These are phyloP conservation scores for Neopestalotiopsis clavispora DNA, from an alignment of 2,329 filamentous ascomycete genomes.

Conservation along the genomic window DNA sequence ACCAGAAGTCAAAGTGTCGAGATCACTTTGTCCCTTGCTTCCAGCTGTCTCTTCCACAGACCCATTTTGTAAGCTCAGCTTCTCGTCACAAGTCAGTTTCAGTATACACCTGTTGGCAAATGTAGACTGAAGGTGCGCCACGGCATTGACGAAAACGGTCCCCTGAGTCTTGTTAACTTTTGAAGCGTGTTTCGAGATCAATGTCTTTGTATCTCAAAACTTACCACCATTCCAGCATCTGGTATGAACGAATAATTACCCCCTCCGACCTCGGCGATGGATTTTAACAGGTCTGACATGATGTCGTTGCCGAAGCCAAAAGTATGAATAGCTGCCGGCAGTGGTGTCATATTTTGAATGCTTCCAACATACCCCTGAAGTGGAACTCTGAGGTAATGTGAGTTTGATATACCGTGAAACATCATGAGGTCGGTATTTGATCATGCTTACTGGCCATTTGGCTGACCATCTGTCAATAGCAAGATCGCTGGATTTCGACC, in stretches of 20 bases:
- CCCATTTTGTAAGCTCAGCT: slow-evolving; percentile 43
- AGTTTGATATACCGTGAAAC: neutral
- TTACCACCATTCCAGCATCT: slow-evolving; percentile 63
- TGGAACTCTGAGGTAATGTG: slow-evolving; percentile 43
- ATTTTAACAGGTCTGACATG: slow-evolving; percentile 59
- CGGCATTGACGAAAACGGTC: slow-evolving; percentile 65
- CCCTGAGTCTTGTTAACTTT: slow-evolving; percentile 37
- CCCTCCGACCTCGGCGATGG: slow-evolving; percentile 60
- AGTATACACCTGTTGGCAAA: slow-evolving; percentile 55
- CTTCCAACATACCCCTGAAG: slow-evolving; percentile 59
- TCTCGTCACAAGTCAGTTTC: slow-evolving; percentile 42
- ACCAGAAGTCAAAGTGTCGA: neutral
- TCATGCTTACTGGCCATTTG: slow-evolving; percentile 53
- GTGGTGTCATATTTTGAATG: slow-evolving; percentile 44
- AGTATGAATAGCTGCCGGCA: slow-evolving; percentile 54
- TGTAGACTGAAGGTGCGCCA: slow-evolving; percentile 65
- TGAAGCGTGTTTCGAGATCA: neutral
- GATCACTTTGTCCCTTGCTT: slow-evolving; percentile 30
- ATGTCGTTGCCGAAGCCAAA: slow-evolving; percentile 60
- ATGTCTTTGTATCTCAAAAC: slow-evolving; percentile 17
- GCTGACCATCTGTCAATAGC: slow-evolving; percentile 59
- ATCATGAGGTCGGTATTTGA: neutral
- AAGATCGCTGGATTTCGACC: slow-evolving; percentile 54
- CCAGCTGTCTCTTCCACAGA: slow-evolving; percentile 43
- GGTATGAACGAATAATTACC: slow-evolving; percentile 67